Evolutionary conservation across 768 basidiomycete genomes (phyloP).

Genomic region (Boletus sensibilis): DNA sequence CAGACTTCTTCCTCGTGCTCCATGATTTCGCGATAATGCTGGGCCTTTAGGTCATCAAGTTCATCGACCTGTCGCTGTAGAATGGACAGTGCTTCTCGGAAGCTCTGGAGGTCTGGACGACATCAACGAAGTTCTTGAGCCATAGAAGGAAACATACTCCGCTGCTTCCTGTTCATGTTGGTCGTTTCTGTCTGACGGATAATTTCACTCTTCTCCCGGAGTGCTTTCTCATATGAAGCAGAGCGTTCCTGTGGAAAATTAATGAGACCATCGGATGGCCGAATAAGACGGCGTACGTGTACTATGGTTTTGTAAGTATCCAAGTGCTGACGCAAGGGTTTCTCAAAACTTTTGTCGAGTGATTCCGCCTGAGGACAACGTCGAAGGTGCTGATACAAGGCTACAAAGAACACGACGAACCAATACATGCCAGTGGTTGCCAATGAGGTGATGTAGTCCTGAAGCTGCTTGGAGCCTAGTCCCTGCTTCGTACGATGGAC

Average conservation of each 20-base stretch:
- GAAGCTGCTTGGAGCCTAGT: constrained; percentile 82
- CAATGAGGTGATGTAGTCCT: constrained; percentile 87
- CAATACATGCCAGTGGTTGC: constrained; percentile 90
- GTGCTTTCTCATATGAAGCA: constrained; percentile 73
- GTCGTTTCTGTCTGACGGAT: constrained; percentile 84
- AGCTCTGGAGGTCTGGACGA: constrained; percentile 77
- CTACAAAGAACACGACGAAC: constrained; percentile 43
- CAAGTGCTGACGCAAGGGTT: constrained; percentile 81
- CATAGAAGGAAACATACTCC: constrained; percentile 57
- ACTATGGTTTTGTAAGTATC: constrained; percentile 77
- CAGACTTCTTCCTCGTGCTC: constrained; percentile 96
- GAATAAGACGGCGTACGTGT: constrained; percentile 44
- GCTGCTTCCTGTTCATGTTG: constrained; percentile 80
- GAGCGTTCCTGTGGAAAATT: constrained; percentile 68
- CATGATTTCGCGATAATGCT: constrained; percentile 85
- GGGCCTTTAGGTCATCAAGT: constrained; percentile 78
- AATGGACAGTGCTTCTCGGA: constrained; percentile 77
- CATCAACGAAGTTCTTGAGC: constrained; percentile 7
- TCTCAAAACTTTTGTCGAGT: constrained; percentile 85
- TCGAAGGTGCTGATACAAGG: constrained; percentile 1
- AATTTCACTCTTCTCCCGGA: constrained; percentile 79
- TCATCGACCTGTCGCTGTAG: constrained; percentile 91
- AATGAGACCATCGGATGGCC: background rate
- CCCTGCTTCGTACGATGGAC: constrained; percentile 76
- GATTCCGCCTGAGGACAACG: constrained; percentile 63